Percentiles rank a stretch among this genome's conserved stretches.
phyloP scores from a whole-genome alignment of 148 eudicot genomes.

The Fagopyrum tataricum region DNA sequence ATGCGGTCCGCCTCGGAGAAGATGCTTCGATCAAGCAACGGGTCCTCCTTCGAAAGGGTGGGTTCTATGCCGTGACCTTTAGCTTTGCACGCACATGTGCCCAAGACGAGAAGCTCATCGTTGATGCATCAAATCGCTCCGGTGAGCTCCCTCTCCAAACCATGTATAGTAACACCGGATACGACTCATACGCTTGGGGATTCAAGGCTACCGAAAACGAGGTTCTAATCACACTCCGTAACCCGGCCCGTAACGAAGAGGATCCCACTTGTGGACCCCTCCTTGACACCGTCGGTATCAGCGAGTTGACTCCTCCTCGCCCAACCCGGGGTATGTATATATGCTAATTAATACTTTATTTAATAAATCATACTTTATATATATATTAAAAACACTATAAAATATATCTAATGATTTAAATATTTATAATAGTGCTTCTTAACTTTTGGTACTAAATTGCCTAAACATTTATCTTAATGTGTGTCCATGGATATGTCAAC shows the following conservation, averaged over 20 bases:
- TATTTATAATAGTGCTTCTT: no score
- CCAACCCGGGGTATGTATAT: conserved; percentile 32
- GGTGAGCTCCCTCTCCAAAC: conserved; percentile 39
- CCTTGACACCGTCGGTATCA: conserved; percentile 32
- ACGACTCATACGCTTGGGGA: conserved; percentile 41
- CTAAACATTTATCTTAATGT: no score
- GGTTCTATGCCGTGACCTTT: conserved; percentile 7
- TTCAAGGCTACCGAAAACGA: conserved; percentile 26
- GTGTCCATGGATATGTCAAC: no score
- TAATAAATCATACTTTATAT: no score
- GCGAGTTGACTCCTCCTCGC: conserved; percentile 20
- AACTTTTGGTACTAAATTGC: no score
- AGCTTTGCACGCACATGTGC: conserved; percentile 13
- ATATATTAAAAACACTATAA: no score
- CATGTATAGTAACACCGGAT: conserved; percentile 39
- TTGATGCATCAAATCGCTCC: conserved; percentile 27
- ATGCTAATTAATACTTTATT: no score
- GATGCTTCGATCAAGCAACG: neutral
- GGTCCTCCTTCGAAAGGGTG: neutral
- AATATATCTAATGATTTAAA: no score
- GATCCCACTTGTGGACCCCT: conserved; percentile 46
- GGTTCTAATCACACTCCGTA: conserved; percentile 31
- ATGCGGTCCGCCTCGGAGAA: conserved; percentile 1
- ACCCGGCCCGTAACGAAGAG: conserved; percentile 28
- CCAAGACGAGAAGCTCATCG: conserved; percentile 16